Conservation (phyloP, 371 early-diverging fungal genomes). For the Amoeboaphelidium protococcarum region DNA sequence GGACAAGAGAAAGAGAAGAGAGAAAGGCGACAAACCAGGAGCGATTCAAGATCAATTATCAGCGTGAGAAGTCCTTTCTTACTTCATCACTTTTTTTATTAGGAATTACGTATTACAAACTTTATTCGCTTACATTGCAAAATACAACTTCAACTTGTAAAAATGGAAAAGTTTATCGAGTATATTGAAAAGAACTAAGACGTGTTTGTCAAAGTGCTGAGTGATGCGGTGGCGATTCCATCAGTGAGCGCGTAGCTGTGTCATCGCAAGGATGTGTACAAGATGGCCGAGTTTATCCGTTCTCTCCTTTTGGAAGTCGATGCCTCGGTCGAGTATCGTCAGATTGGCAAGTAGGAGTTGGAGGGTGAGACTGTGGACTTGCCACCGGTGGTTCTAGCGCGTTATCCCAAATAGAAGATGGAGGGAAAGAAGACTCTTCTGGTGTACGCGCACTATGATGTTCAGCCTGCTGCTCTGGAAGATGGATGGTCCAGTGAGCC, state of each 20-base stretch:
- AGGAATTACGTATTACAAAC: background rate
- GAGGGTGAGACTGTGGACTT: slow-evolving; percentile 45
- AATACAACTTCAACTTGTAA: background rate
- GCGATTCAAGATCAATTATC: no score
- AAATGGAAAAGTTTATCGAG: slow-evolving; percentile 25
- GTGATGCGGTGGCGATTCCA: slow-evolving; percentile 74
- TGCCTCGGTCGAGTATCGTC: no score
- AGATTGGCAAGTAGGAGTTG: slow-evolving; percentile 58
- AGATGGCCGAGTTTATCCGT: slow-evolving; percentile 69
- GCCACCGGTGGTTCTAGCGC: slow-evolving; percentile 81
- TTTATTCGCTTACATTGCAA: background rate
- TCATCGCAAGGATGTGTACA: slow-evolving; percentile 54
- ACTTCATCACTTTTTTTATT: no score
- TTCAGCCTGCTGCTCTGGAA: slow-evolving; percentile 72
- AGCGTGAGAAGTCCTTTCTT: no score
- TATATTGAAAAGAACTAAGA: slow-evolving; percentile 52
- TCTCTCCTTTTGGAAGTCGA: slow-evolving; percentile 39
- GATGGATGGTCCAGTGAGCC: slow-evolving; percentile 92
- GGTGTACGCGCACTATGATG: slow-evolving; percentile 82
- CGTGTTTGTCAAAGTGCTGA: slow-evolving; percentile 44
- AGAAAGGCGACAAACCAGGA: no score
- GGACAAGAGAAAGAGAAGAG: no score
- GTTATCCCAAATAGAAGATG: slow-evolving; percentile 58
- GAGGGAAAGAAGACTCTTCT: slow-evolving; percentile 80
- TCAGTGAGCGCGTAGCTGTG: slow-evolving; percentile 50